Base-by-base conservation (phyloP, 768 basidiomycete genomes). In the Kwoniella mangroviensis region DNA sequence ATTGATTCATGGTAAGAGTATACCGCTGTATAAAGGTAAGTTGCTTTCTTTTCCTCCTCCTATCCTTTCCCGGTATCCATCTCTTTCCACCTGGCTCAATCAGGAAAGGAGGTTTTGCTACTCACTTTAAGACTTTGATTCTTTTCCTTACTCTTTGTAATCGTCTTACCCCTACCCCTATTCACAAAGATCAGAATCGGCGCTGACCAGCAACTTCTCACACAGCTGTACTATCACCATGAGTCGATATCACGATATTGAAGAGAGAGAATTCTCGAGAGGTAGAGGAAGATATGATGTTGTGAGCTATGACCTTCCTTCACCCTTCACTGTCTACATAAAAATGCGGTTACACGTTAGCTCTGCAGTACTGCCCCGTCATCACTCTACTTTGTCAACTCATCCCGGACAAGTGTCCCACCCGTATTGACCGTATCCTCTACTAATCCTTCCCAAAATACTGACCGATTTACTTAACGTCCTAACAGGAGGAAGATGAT, bases 221-320 rank as follows among this genome's bases (percentile, higher is more conserved):
- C 45, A 17, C 45, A 63, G 58, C 21, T 63, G 45, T 65, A 24
- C 22, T 10, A 13, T 28, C 56, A 57, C 28, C 7, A 63, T 69
- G 68, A 42, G 43, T 61, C 68, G 68, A 41, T 69, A 69, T 55
- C 42, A 63, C 40, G 62, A 63, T 22, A 45, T 63, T 19, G 68
- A 69, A 45, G 68, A 69, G 26, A 49, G 45, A 19, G 68, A 69
- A 21, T 64, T 64, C 26, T 53, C 2, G 42, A 53, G 62, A 58
- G 55, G 42, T 11, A 51, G 62, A 52, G 11, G 62, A 28, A 61
- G 43, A 15, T 56, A 63, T 53, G 40, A 42, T 56, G 60, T 57
- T 2, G 67, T 68, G 34, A 64, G 68, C 34, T 41, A 19, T 43
- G 28, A 26, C 11, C 40, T 57, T 41, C 13, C 58, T 49, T 49